phyloP scores from a whole-genome alignment of 1,284 basidiomycete species.

The Athelia sp. region DNA sequence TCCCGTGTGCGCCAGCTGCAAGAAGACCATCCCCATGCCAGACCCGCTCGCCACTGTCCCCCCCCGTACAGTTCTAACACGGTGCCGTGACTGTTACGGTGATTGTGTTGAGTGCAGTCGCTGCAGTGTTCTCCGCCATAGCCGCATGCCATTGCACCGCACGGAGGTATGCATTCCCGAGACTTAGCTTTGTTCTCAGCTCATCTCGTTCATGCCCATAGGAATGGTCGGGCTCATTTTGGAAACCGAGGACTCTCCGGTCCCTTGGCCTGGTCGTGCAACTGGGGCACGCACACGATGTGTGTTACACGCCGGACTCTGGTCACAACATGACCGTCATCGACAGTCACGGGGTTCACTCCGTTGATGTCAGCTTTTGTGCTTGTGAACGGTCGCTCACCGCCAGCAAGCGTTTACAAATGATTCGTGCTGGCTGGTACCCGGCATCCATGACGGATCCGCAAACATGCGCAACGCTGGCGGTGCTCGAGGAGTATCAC shows the following conservation, averaged over 20 bases:
- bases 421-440: constrained; percentile 3
- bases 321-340: background rate
- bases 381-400: background rate
- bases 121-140: background rate
- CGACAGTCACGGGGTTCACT: constrained; percentile 3
- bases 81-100: background rate
- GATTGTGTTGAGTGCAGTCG: background rate
- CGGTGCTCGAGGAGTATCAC: background rate
- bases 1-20: too few relatives aligned
- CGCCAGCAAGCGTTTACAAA: constrained; percentile 1
- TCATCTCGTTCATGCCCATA: background rate
- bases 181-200: background rate
- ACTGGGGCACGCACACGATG: background rate
- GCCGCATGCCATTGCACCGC: background rate
- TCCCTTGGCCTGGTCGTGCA: background rate
- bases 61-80: too few relatives aligned
- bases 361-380: background rate
- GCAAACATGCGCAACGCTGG: background rate
- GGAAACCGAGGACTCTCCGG: background rate
- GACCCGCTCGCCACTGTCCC: too few relatives aligned
- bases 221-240: background rate
- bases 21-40: too few relatives aligned
- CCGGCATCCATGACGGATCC: background rate
- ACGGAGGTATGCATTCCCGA: background rate
- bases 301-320: background rate